Evolutionary conservation across 108 stramenopile species (phyloP).

Genomic region (Aurantiochytrium sp.): DNA sequence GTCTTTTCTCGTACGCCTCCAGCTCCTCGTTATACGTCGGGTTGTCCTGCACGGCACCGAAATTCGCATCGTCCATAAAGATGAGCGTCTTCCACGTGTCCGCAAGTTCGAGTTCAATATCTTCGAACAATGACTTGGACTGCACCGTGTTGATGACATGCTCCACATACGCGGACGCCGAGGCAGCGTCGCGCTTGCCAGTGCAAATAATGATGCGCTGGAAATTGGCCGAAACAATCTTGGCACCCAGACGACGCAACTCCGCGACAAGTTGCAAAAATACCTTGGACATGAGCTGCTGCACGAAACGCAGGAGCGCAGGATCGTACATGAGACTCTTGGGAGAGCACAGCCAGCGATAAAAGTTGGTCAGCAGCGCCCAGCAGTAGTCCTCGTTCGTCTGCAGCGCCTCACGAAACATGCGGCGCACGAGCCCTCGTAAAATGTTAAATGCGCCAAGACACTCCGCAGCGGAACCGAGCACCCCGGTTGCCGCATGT

Average conservation of each 20-base stretch:
- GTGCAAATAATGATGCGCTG: slow-evolving; percentile 83
- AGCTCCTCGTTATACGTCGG: background rate
- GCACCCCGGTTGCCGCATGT: background rate
- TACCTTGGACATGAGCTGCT: slow-evolving; percentile 73
- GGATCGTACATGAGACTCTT: slow-evolving; percentile 81
- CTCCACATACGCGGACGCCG: slow-evolving; percentile 79
- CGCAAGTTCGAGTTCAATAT: slow-evolving; percentile 29
- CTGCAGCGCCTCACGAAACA: slow-evolving; percentile 73
- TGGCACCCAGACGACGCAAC: slow-evolving; percentile 82
- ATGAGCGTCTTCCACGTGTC: slow-evolving; percentile 70
- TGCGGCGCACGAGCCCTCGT: slow-evolving; percentile 65
- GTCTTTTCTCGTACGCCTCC: background rate
- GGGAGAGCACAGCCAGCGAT: slow-evolving; percentile 77
- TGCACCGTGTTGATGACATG: slow-evolving; percentile 77
- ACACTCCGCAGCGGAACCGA: slow-evolving; percentile 37
- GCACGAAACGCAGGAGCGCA: slow-evolving; percentile 77
- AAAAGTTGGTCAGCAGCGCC: slow-evolving; percentile 73
- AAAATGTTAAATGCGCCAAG: slow-evolving; percentile 60
- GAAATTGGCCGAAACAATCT: slow-evolving; percentile 82
- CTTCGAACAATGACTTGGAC: slow-evolving; percentile 31
- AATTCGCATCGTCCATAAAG: slow-evolving; percentile 89
- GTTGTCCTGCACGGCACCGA: slow-evolving; percentile 64
- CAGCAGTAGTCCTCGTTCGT: slow-evolving; percentile 65
- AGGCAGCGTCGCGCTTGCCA: slow-evolving; percentile 65
- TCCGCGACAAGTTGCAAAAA: slow-evolving; percentile 78